Conservation (phyloP, 2,329 filamentous ascomycete species). For the Fusarium globosum region DNA sequence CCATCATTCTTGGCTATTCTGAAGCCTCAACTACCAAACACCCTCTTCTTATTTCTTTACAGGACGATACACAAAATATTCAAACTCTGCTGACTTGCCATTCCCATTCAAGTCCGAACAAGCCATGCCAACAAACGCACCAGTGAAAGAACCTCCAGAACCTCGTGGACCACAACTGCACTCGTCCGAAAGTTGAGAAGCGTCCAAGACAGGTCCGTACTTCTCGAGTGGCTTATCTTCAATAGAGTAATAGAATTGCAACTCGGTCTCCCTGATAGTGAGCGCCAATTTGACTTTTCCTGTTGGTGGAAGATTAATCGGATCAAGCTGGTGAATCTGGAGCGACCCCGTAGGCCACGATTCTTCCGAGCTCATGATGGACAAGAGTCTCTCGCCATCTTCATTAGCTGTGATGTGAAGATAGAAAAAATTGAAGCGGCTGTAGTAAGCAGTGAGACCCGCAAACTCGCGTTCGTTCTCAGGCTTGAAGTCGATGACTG, state of each 20-base stretch:
- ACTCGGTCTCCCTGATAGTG: conserved; percentile 59
- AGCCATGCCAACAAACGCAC: conserved; percentile 67
- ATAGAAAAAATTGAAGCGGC: conserved; percentile 73
- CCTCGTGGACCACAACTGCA: conserved; percentile 65
- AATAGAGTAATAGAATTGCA: conserved; percentile 68
- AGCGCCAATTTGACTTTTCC: conserved; percentile 65
- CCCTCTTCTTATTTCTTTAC: not conserved
- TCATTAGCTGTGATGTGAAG: conserved; percentile 66
- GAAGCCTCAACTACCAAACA: not conserved
- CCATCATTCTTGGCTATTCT: not conserved
- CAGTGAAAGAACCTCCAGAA: conserved; percentile 70
- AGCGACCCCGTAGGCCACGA: conserved; percentile 66
- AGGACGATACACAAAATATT: conserved; percentile 53
- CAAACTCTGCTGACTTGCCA: conserved; percentile 58
- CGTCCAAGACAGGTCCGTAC: conserved; percentile 67
- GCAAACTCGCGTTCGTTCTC: conserved; percentile 69
- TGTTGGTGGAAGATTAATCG: conserved; percentile 61
- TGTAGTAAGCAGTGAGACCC: conserved; percentile 71
- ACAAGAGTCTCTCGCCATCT: conserved; percentile 66
- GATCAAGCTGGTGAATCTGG: conserved; percentile 52
- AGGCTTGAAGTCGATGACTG: conserved; percentile 63
- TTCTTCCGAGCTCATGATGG: conserved; percentile 65
- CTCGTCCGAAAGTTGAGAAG: conserved; percentile 69
- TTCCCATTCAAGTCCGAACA: conserved; percentile 66
- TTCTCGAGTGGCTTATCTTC: conserved; percentile 56